phyloP scores from a whole-genome alignment of 2,329 filamentous ascomycete species.

The Monosporascus sp. region DNA sequence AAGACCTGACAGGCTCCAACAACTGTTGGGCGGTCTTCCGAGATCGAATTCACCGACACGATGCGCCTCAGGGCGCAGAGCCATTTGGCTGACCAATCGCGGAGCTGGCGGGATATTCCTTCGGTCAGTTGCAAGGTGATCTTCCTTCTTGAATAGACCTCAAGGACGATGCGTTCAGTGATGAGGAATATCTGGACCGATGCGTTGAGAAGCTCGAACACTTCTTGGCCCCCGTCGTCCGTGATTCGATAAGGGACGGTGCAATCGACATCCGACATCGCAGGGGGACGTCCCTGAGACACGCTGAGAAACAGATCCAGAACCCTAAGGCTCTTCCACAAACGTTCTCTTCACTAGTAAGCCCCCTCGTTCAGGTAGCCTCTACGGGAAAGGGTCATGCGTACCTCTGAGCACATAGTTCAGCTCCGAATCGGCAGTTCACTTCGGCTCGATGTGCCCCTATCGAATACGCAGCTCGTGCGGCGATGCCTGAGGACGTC shows the following conservation, averaged over 20 bases:
- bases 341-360: slow-evolving; percentile 29
- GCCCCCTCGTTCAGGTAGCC: background rate
- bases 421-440: slow-evolving; percentile 43
- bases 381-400: background rate
- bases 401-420: slow-evolving; percentile 34
- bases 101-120: slow-evolving; percentile 45
- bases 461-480: slow-evolving; percentile 46
- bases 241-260: slow-evolving; percentile 41
- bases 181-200: slow-evolving; percentile 49
- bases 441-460: slow-evolving; percentile 49
- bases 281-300: slow-evolving; percentile 49
- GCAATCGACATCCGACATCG: slow-evolving; percentile 49
- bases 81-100: slow-evolving; percentile 47
- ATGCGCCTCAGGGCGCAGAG: slow-evolving; percentile 37
- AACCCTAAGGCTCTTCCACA: slow-evolving; percentile 49
- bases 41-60: slow-evolving; percentile 20
- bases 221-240: slow-evolving; percentile 31
- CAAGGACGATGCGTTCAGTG: slow-evolving; percentile 42
- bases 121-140: slow-evolving; percentile 48
- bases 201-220: slow-evolving; percentile 42
- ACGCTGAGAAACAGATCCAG: slow-evolving; percentile 48
- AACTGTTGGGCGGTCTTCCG: slow-evolving; percentile 23
- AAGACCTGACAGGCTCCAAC: slow-evolving; percentile 47
- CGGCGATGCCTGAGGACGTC: slow-evolving; percentile 36
- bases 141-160: slow-evolving; percentile 48